Evolutionary conservation across 176 grass and related monocot genomes (phyloP).

Genomic region (Rhynchospora tenuis): DNA sequence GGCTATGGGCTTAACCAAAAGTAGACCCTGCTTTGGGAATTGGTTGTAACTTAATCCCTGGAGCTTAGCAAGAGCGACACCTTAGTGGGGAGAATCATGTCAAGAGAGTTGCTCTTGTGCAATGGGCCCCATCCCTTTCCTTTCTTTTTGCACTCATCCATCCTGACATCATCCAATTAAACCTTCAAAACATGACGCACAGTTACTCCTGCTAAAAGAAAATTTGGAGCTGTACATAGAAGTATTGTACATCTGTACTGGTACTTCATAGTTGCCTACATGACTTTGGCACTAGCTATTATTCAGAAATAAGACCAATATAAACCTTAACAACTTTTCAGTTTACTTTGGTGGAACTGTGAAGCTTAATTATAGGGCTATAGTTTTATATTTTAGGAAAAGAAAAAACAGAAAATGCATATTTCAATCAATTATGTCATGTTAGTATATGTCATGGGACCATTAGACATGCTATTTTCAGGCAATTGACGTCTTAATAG

Average conservation of each 20-base stretch:
- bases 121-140: background rate
- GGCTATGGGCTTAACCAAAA: slow-evolving; percentile 2
- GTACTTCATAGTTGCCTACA: background rate
- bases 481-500: too few relatives aligned
- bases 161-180: slow-evolving; percentile 8
- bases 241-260: background rate
- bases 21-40: background rate
- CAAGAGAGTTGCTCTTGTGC: background rate
- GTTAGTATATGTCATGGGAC: too few relatives aligned
- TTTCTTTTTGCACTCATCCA: background rate
- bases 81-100: slow-evolving; percentile 2
- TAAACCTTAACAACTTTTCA: background rate
- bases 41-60: slow-evolving; percentile 17
- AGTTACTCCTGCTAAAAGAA: background rate
- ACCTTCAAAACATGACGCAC: slow-evolving; percentile 7
- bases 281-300: background rate
- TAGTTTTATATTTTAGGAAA: too few relatives aligned
- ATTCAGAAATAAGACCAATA: background rate
- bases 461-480: too few relatives aligned
- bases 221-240: background rate
- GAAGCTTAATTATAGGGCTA: too few relatives aligned
- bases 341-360: too few relatives aligned
- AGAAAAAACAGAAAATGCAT: too few relatives aligned
- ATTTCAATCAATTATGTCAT: too few relatives aligned
- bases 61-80: background rate